phyloP scores from a whole-genome alignment of 2,329 filamentous ascomycete species.

The Fusarium burgessii region DNA sequence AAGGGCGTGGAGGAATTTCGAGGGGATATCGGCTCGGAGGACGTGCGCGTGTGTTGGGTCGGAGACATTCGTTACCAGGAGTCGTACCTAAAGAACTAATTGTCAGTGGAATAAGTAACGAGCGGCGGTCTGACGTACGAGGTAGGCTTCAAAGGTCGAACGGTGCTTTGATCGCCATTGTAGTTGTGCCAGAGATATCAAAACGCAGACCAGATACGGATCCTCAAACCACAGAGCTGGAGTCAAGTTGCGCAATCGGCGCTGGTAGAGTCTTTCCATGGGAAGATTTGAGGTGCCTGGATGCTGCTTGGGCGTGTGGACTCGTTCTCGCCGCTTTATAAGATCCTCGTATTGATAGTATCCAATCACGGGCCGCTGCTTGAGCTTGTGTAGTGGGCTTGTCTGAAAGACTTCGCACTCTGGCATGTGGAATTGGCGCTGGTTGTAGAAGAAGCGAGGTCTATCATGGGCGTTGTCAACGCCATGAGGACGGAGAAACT shows the following conservation, averaged over 20 bases:
- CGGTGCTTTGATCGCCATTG: not conserved
- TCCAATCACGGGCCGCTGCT: not conserved
- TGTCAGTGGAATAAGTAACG: not conserved
- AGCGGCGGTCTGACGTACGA: not conserved
- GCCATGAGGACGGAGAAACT: not conserved
- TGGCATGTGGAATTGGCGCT: accelerated
- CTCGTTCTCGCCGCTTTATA: accelerated
- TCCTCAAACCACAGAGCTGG: not conserved
- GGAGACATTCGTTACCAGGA: accelerated
- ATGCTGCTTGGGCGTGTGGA: not conserved
- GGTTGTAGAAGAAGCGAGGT: not conserved
- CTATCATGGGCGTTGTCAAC: not conserved
- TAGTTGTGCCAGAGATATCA: accelerated
- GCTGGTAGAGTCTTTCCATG: not conserved
- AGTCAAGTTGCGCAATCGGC: not conserved
- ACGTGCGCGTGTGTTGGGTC: accelerated
- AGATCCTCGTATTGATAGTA: not conserved
- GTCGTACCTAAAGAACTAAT: not conserved
- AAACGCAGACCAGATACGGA: not conserved
- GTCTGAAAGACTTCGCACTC: not conserved
- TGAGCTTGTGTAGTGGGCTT: accelerated
- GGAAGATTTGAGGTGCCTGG: not conserved
- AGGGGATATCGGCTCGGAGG: not conserved
- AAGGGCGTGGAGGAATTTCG: accelerated
- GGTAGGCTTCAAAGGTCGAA: not conserved